These are phyloP conservation scores for Russula sp. DNA, from an alignment of 768 basidiomycete species.

Conservation along the genomic window DNA sequence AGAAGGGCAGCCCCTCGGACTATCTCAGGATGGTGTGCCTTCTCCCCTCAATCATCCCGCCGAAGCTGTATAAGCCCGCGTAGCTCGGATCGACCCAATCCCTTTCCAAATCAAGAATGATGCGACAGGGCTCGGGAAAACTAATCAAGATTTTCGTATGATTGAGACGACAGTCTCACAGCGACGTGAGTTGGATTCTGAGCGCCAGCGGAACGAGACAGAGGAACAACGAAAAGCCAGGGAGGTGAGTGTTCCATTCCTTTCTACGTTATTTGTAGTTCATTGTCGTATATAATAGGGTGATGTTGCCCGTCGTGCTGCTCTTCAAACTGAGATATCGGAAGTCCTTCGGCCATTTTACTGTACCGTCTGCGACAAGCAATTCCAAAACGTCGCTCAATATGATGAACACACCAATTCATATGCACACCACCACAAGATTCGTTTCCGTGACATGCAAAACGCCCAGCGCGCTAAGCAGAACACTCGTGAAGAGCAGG, in stretches of 20 bases:
- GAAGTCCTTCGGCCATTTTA: slow-evolving; percentile 68
- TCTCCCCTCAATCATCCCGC: slow-evolving; percentile 4
- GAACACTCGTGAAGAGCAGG: slow-evolving; percentile 58
- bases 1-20: slow-evolving; percentile 69
- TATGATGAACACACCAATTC: slow-evolving; percentile 90
- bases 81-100: slow-evolving; percentile 77
- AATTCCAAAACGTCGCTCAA: slow-evolving; percentile 78
- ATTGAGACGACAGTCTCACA: slow-evolving; percentile 81
- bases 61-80: slow-evolving; percentile 1
- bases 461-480: slow-evolving; percentile 49
- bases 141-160: slow-evolving; percentile 71
- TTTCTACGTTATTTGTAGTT: neutral
- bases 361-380: slow-evolving; percentile 78
- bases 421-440: slow-evolving; percentile 82
- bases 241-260: slow-evolving; percentile 42
- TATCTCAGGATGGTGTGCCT: slow-evolving; percentile 62
- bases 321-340: slow-evolving; percentile 60
- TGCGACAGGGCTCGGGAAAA: slow-evolving; percentile 72
- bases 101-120: slow-evolving; percentile 78
- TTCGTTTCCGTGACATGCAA: slow-evolving; percentile 77
- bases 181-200: slow-evolving; percentile 72
- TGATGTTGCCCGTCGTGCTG: slow-evolving; percentile 53
- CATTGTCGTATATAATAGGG: slow-evolving; percentile 37
- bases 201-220: slow-evolving; percentile 72
- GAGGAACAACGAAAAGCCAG: slow-evolving; percentile 66